Evolutionary conservation across 2,329 filamentous ascomycete species (phyloP).

Genomic region (Aspergillus latus): DNA sequence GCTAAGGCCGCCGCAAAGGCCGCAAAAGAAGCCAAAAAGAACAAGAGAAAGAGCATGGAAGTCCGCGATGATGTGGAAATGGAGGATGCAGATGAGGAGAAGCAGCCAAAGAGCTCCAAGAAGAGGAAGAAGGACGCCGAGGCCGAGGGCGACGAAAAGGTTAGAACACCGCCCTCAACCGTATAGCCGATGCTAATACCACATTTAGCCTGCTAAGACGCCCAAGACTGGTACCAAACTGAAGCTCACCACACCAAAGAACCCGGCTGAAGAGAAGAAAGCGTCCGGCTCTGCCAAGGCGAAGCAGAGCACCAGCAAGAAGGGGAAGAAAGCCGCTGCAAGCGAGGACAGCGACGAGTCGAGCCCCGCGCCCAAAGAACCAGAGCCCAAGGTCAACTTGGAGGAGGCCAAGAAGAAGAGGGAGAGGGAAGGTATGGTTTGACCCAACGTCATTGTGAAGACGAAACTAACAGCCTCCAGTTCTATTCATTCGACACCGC

Average conservation of each 20-base stretch:
- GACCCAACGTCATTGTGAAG: background rate
- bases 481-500: conserved; percentile 91
- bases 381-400: conserved; percentile 55
- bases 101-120: conserved; percentile 60
- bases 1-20: conserved; percentile 57
- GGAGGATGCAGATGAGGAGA: conserved; percentile 47
- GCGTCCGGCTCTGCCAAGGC: conserved; percentile 54
- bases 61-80: conserved; percentile 57
- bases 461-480: conserved; percentile 41
- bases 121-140: conserved; percentile 76
- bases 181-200: background rate
- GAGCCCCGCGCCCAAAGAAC: conserved; percentile 51
- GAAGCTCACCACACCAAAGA: conserved; percentile 59
- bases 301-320: conserved; percentile 55
- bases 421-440: conserved; percentile 54
- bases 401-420: conserved; percentile 58
- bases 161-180: conserved; percentile 37
- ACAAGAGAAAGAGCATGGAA: conserved; percentile 52
- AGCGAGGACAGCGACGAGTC: conserved; percentile 62
- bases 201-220: conserved; percentile 57
- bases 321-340: conserved; percentile 58
- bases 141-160: conserved; percentile 68
- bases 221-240: conserved; percentile 62
- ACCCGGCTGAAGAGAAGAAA: conserved; percentile 52
- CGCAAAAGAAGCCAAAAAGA: conserved; percentile 51